phyloP scores from a whole-genome alignment of 768 basidiomycete species.

The Russula abietina region DNA sequence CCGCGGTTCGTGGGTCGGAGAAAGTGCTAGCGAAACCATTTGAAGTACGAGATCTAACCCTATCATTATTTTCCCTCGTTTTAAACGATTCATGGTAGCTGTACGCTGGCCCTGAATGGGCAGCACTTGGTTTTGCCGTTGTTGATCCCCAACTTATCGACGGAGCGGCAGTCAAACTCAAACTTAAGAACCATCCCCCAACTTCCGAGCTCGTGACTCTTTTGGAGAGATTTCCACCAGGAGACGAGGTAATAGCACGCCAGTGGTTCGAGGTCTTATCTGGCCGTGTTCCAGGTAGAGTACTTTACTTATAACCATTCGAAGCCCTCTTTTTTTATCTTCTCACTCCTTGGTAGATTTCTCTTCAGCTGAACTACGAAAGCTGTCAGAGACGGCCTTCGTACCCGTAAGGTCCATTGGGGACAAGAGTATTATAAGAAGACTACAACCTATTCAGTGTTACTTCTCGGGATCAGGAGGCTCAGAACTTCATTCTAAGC shows the following conservation, averaged over 20 bases:
- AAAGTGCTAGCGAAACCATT: conserved; percentile 52
- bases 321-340: neutral
- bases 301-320: neutral
- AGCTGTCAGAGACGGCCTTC: conserved; percentile 53
- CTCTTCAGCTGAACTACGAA: conserved; percentile 45
- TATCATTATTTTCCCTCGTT: neutral
- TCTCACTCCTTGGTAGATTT: conserved; percentile 43
- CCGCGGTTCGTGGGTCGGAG: conserved; percentile 53
- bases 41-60: conserved; percentile 44
- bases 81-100: conserved; percentile 43
- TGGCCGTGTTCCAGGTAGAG: conserved; percentile 52
- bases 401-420: conserved; percentile 51
- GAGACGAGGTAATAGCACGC: conserved; percentile 46
- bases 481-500: conserved; percentile 63
- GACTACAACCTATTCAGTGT: conserved; percentile 56
- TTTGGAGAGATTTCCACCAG: conserved; percentile 55
- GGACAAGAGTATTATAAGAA: conserved; percentile 23
- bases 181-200: conserved; percentile 65
- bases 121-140: conserved; percentile 66
- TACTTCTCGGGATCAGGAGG: conserved; percentile 53
- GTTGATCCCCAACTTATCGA: conserved; percentile 48
- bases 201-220: conserved; percentile 51
- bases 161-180: conserved; percentile 56
- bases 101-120: conserved; percentile 61
- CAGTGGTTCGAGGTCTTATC: conserved; percentile 67